Evolutionary conservation across 2,329 filamentous ascomycete genomes (phyloP).

Genomic region (Aureobasidium uvarum): DNA sequence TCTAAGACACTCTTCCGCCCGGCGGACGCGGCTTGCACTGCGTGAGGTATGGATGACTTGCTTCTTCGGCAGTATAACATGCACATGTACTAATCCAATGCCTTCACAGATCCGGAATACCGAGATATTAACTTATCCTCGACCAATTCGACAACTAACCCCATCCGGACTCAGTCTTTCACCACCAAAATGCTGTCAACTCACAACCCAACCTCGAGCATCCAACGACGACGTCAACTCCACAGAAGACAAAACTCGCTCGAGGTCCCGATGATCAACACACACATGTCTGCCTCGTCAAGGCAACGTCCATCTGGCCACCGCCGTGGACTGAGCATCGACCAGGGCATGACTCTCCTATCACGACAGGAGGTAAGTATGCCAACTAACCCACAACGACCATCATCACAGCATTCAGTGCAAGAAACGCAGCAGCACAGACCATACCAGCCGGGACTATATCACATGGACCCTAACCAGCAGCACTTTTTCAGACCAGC

Average conservation of each 20-base stretch:
- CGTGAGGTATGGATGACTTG: conserved; percentile 62
- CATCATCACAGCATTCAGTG: conserved; percentile 78
- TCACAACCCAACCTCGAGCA: conserved; percentile 61
- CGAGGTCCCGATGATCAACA: conserved; percentile 68
- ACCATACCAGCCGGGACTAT: conserved; percentile 72
- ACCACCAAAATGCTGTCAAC: conserved; percentile 70
- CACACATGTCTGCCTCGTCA: conserved; percentile 59
- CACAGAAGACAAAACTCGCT: conserved; percentile 88
- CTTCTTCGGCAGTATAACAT: conserved; percentile 43
- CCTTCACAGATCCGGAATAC: conserved; percentile 35
- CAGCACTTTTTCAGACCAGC: conserved; percentile 32
- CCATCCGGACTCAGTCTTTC: conserved; percentile 61
- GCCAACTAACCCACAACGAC: conserved; percentile 58
- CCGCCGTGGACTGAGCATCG: conserved; percentile 80
- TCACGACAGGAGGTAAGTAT: conserved; percentile 49
- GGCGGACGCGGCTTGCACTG: conserved; percentile 79
- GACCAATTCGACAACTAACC: conserved; percentile 38
- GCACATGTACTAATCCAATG: conserved; percentile 29
- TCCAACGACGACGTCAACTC: conserved; percentile 70
- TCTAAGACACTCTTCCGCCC: conserved; percentile 51
- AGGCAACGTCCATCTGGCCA: conserved; percentile 55
- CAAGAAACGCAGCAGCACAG: conserved; percentile 88
- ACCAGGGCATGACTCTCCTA: conserved; percentile 56
- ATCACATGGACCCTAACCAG: conserved; percentile 47
- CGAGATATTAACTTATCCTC: conserved; percentile 37